These are phyloP conservation scores for Russula compacta DNA, from an alignment of 768 basidiomycete genomes.

Conservation along the genomic window DNA sequence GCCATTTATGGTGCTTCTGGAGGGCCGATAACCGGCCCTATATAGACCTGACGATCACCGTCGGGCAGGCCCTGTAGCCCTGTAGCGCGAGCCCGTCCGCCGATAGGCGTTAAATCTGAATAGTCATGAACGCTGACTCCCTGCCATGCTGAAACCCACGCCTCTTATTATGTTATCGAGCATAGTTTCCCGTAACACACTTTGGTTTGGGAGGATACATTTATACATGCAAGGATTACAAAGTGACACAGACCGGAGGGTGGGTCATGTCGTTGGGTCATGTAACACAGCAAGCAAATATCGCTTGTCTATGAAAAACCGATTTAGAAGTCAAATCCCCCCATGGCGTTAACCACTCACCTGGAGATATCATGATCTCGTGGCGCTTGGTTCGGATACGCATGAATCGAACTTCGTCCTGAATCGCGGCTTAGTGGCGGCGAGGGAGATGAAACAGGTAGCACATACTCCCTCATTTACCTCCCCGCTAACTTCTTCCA, in stretches of 20 bases:
- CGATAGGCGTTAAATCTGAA: not conserved
- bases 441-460: not conserved
- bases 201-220: not conserved
- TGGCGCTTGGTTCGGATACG: conserved; percentile 86
- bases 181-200: not conserved
- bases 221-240: not conserved
- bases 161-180: not conserved
- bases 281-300: conserved; percentile 80
- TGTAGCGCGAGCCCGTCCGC: not conserved
- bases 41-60: not conserved
- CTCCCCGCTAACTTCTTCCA: conserved; percentile 66
- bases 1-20: not conserved
- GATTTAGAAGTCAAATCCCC: not conserved
- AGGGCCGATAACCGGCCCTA: conserved; percentile 1
- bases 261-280: conserved; percentile 38
- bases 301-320: conserved; percentile 47
- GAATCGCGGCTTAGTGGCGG: not conserved
- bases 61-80: not conserved
- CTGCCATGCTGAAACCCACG: not conserved
- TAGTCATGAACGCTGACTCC: not conserved
- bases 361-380: conserved; percentile 91
- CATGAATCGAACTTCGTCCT: conserved; percentile 87
- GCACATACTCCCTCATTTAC: conserved; percentile 50
- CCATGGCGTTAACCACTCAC: conserved; percentile 34
- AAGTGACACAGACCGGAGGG: not conserved